Evolutionary conservation across 768 basidiomycete species (phyloP).

Genomic region (Hericium coralloides): DNA sequence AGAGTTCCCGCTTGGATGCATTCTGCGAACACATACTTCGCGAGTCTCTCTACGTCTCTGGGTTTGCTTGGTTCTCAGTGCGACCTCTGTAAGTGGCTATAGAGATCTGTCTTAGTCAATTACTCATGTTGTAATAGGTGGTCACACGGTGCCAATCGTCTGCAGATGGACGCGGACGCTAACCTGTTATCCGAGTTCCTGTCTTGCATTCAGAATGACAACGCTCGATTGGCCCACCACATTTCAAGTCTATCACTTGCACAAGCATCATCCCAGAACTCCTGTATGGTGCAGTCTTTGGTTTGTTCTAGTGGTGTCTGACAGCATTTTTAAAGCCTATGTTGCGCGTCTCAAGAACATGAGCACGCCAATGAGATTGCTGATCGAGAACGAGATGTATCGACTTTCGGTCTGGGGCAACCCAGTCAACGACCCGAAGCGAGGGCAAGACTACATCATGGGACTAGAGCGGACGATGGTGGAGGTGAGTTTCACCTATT

Average conservation of each 20-base stretch:
- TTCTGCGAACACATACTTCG: conserved; percentile 72
- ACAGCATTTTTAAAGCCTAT: conserved; percentile 42
- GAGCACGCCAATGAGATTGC: conserved; percentile 67
- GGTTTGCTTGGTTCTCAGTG: conserved; percentile 89
- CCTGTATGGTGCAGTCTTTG: conserved; percentile 23
- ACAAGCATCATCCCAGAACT: conserved; percentile 25
- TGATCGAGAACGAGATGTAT: conserved; percentile 87
- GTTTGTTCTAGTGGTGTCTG: conserved; percentile 3
- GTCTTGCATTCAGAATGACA: conserved; percentile 66
- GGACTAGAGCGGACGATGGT: conserved; percentile 48
- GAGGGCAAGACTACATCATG: conserved; percentile 52
- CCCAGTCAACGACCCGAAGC: conserved; percentile 66
- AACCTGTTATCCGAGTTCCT: conserved; percentile 82
- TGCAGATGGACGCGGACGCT: conserved; percentile 84
- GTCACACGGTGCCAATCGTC: conserved; percentile 91
- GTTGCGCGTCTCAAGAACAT: conserved; percentile 45
- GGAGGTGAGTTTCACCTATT: conserved; percentile 38
- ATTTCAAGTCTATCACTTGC: conserved; percentile 55
- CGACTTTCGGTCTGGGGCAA: conserved; percentile 87
- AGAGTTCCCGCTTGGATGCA: conserved; percentile 78
- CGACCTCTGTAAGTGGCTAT: conserved; percentile 69
- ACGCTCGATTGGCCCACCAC: conserved; percentile 44
- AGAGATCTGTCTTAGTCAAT: background rate
- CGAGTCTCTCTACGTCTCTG: conserved; percentile 66
- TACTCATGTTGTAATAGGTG: conserved; percentile 43